phyloP scores from a whole-genome alignment of 495 filamentous ascomycete genomes.

The Daldinia bambusicola region DNA sequence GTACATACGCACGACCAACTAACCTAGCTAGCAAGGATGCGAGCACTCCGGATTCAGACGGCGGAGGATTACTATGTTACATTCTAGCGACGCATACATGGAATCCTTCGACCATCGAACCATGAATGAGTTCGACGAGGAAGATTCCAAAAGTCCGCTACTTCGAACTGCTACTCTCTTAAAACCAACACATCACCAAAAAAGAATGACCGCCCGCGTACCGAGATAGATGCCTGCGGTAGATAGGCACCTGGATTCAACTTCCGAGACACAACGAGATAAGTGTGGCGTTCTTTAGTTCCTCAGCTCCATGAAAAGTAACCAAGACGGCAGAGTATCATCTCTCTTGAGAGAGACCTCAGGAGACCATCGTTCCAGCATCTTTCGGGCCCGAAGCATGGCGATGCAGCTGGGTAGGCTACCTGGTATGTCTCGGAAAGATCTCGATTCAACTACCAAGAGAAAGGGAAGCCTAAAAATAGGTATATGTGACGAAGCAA shows the following conservation, averaged over 20 bases:
- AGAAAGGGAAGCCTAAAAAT: neutral
- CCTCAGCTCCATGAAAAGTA: neutral
- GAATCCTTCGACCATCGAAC: neutral
- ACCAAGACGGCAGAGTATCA: neutral
- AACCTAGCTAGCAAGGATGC: neutral
- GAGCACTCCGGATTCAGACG: neutral
- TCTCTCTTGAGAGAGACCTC: neutral
- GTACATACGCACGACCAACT: neutral
- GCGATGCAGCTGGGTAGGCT: neutral
- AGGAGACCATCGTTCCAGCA: neutral
- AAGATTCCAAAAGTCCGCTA: neutral
- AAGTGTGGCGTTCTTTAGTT: neutral
- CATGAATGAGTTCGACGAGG: neutral
- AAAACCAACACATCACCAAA: neutral
- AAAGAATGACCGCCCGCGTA: neutral
- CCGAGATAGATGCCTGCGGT: neutral
- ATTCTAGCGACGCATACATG: neutral
- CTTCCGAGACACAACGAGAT: neutral
- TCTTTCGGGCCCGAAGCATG: neutral
- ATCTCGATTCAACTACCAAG: neutral
- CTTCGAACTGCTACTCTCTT: neutral
- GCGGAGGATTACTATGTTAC: conserved; percentile 1
- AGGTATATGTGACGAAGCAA: neutral
- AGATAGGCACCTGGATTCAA: neutral
- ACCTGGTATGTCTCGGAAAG: neutral